Evolutionary conservation across 2,329 filamentous ascomycete species (phyloP), one percentile per base, ranked within the genome.

Genomic region (Penicillium sp.): DNA sequence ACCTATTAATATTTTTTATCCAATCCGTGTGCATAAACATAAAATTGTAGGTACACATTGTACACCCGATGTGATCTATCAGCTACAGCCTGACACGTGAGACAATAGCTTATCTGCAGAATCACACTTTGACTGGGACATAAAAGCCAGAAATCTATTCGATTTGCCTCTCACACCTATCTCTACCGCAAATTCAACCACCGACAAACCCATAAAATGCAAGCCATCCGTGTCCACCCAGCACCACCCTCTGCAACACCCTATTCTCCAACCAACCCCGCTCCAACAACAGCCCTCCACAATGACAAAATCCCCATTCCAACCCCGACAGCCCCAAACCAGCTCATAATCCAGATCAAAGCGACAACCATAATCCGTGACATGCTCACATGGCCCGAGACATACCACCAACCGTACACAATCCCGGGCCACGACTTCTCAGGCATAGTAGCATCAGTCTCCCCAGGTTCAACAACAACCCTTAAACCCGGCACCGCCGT

Each of bases 401-500:
- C 59, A n/a, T 72, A 72, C 54, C 8, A 22, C 2, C 52, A 55
- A 22, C 40, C 55, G 7, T 63, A 66, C 43, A 9, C 51, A 11
- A 64, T 66, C 43, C 57, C 44, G 1, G 67, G 66, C 18, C 55
- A 68, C 47, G 67, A 69, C 45, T 37, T 69, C 29, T 43, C 67
- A 2, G 67, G 64, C 0, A 62, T 40, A 5, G 64, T 68, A 1
- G 40, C 31, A 5, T 50, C 61, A 10, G 46, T 60, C 20, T 4
- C 20, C 43, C 37, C n/a, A 3, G 13, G 9, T 20, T 40, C 24
- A 29, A 14, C 42, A 7, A 40, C 39, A n/a, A 10, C 29, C 4
- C 55, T 71, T 58, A 57, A 63, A 52, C 38, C 58, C n/a, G 70
- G 69, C 10, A 69, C 69, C 45, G 63, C 68, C 5, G 62, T 72